phyloP scores from a whole-genome alignment of 176 grass and related monocot genomes.

The Urochloa ruziziensis region DNA sequence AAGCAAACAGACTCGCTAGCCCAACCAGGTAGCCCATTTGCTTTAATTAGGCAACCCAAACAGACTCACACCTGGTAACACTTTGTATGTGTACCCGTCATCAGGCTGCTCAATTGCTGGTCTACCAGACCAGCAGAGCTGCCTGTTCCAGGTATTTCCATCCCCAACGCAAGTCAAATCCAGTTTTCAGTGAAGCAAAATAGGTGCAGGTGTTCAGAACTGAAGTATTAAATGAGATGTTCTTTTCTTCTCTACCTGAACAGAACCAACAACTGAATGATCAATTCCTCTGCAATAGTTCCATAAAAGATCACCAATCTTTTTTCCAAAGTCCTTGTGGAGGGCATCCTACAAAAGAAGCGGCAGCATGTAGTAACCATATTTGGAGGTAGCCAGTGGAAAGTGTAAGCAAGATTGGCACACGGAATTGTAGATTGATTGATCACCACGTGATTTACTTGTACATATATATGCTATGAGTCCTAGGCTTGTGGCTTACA shows the following conservation, averaged over 20 bases:
- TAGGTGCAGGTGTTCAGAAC: not conserved
- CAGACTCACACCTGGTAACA: not conserved
- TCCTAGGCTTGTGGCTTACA: no score
- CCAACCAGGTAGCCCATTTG: not conserved
- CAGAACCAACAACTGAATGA: slow-evolving; percentile 69
- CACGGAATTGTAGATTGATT: no score
- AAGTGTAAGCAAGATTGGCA: no score
- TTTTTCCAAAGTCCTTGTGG: slow-evolving; percentile 79
- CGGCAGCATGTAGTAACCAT: slow-evolving; percentile 9
- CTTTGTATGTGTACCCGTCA: not conserved
- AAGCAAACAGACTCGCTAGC: not conserved
- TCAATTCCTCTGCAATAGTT: slow-evolving; percentile 97
- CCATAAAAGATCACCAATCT: slow-evolving; percentile 86
- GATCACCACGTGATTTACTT: no score
- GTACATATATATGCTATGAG: no score
- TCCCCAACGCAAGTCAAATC: not conserved
- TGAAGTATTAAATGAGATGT: not conserved
- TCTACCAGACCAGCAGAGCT: not conserved
- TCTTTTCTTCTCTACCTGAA: slow-evolving; percentile 71
- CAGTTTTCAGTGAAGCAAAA: slow-evolving; percentile 14
- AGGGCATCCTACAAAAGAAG: slow-evolving; percentile 68
- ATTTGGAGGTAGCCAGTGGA: slow-evolving; percentile 14
- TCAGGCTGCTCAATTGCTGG: not conserved
- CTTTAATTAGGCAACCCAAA: no score
- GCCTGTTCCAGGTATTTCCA: not conserved